Evolutionary conservation across 768 basidiomycete species (phyloP).

Genomic region (Russula olivacea): DNA sequence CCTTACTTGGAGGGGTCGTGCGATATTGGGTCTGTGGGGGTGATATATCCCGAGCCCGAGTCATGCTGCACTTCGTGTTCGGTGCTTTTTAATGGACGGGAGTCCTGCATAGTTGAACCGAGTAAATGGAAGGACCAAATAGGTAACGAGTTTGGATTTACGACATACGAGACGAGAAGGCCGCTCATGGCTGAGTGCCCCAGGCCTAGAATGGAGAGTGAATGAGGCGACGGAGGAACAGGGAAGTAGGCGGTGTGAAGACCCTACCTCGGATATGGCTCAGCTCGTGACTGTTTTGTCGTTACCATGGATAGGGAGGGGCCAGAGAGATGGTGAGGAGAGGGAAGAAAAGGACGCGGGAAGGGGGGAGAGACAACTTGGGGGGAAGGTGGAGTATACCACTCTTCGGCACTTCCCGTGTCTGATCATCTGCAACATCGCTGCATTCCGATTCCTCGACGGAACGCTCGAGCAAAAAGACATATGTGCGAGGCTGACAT

Average conservation of each 20-base stretch:
- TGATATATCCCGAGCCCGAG: conserved; percentile 6
- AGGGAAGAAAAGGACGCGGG: conserved; percentile 7
- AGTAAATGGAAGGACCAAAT: conserved; percentile 6
- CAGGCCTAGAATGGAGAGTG: conserved; percentile 19
- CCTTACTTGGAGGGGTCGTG: conserved; percentile 12
- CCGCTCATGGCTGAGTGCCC: conserved; percentile 13
- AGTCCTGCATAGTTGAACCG: conserved; percentile 4
- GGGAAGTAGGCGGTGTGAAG: not conserved
- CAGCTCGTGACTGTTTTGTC: conserved; percentile 17
- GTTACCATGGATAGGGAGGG: conserved; percentile 13
- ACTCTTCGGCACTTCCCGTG: conserved; percentile 21
- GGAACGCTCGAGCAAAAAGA: conserved; percentile 12
- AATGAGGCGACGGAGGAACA: conserved; percentile 15
- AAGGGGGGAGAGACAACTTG: conserved; percentile 1
- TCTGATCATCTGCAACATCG: conserved; percentile 4
- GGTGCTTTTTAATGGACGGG: conserved; percentile 5
- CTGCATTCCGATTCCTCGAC: conserved; percentile 12
- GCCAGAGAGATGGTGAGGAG: conserved; percentile 7
- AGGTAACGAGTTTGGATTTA: conserved; percentile 8
- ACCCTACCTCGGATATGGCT: conserved; percentile 16
- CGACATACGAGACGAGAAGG: conserved; percentile 19
- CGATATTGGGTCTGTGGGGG: not conserved
- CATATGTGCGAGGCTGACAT: conserved; percentile 16
- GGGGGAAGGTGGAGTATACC: not conserved
- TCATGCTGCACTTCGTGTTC: conserved; percentile 4